Base-by-base conservation (phyloP, 805 yeast genomes). In the Ogataea glucozyma region DNA sequence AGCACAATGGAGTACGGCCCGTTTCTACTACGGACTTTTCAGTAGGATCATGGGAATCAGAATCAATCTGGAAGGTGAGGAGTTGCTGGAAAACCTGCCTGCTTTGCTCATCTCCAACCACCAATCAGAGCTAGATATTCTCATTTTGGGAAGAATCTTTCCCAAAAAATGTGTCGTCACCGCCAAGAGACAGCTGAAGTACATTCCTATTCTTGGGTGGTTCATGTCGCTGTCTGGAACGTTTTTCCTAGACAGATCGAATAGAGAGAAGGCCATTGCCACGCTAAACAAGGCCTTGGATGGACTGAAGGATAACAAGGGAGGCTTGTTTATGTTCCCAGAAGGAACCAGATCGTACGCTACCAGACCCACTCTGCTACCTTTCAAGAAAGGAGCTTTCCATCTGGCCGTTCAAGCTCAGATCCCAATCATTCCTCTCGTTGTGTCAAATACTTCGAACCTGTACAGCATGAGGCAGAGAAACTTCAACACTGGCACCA, bases 331-430 rank as follows among this genome's bases (percentile, higher is more conserved):
- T 75, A 80, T 93, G 68, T 93, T 90, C 73, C 97, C 98, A 19
- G 99, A 93, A 66, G 99, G 99, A 20, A 93, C 99, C 2, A 79
- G 99, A 65, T 88, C 97, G 0, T 85, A 83, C 51, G 67, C 85
- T 9, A 66, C 77, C 18, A 73, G 73, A 26, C 83, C 95, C 38
- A 79, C 73, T 3, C 67, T 93, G 61, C 73, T 88, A 38, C 95
- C 96, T 1, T 88, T 93, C 70, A 93, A 93, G 66, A 93, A 93
- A 62, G 99, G 99, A 42, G 97, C 98, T 0, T 93, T 93, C 81
- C 97, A 93, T 66, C 75, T 93, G 59, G 99, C 99, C 6, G 85
- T 86, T 49, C 96, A 89, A 66, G 95, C 95, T 5, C 80, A 79
- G 31, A 81, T 91, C 26, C 98, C 98, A 14, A 72, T 93, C 38